These are phyloP conservation scores for Globisporangium paroecandrum DNA, from an alignment of 352 stramenopile genomes.

Conservation along the genomic window DNA sequence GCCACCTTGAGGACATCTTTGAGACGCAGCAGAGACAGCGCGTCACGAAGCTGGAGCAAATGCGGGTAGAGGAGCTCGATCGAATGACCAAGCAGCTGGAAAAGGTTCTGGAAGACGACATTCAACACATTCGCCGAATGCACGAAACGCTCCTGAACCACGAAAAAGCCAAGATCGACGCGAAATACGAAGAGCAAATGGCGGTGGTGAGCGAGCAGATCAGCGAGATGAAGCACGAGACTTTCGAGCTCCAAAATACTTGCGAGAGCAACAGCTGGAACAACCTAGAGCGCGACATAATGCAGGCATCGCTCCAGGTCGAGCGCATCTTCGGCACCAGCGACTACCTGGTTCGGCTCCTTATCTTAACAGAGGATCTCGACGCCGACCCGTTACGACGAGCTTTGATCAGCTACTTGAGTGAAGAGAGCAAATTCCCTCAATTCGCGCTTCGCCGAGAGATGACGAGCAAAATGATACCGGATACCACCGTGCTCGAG, in stretches of 20 bases:
- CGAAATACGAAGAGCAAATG: slow-evolving; percentile 56
- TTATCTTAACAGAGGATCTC: slow-evolving; percentile 74
- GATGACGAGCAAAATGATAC: slow-evolving; percentile 70
- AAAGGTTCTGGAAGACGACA: slow-evolving; percentile 48
- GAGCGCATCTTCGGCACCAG: slow-evolving; percentile 68
- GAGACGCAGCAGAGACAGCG: slow-evolving; percentile 34
- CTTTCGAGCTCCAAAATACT: slow-evolving; percentile 41
- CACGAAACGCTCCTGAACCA: slow-evolving; percentile 49
- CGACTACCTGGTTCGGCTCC: slow-evolving; percentile 63
- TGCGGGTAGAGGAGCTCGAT: slow-evolving; percentile 33
- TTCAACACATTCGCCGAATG: slow-evolving; percentile 61
- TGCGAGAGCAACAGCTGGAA: slow-evolving; percentile 52
- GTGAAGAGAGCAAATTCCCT: slow-evolving; percentile 35
- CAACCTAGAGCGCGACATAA: slow-evolving; percentile 55
- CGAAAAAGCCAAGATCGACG: slow-evolving; percentile 59
- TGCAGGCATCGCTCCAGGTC: slow-evolving; percentile 46
- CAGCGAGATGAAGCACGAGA: slow-evolving; percentile 40
- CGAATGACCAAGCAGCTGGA: slow-evolving; percentile 48
- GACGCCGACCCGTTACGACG: slow-evolving; percentile 53
- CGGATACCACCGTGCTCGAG: slow-evolving; percentile 56
- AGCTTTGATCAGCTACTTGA: slow-evolving; percentile 55
- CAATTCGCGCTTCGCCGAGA: slow-evolving; percentile 70
- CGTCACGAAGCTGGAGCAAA: slow-evolving; percentile 36
- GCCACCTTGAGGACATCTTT: slow-evolving; percentile 54
- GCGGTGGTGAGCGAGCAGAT: slow-evolving; percentile 32